Base-by-base conservation (phyloP, 129 eudicot genomes). In the Flaveria brownii region DNA sequence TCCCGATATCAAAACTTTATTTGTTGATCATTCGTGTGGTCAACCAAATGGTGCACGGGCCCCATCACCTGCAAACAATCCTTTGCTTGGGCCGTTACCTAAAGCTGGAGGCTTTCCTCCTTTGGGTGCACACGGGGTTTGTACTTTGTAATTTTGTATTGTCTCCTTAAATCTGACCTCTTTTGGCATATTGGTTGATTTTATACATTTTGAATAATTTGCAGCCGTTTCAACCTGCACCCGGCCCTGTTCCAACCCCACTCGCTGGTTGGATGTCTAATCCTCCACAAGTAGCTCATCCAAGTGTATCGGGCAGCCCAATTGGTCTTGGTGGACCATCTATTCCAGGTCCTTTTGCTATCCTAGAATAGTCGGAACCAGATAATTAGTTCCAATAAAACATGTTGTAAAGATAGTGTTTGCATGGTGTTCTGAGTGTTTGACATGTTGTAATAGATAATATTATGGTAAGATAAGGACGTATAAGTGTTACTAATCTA, bases 181-280 rank as follows among this genome's bases (percentile, higher is more conserved):
- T 33, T 67, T 49, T 73, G 39, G 28, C 49, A 50, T 61, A 16
- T 62, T 73, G 17, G 17, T 30, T 16, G n/a, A 43, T 63, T 80
- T 73, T 10, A 7, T 36, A 22, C 36, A 12, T 4, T 41, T 55
- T 74, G 71, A 74, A 60, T 62, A 61, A 17, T 76, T 57, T 72
- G 64, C 87, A 93, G 98, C 96, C 98, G 0, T 93, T 93, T 80
- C 98, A 90, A 83, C 87, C 96, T 51, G 52, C 90, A 61, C 87
- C 88, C 28, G 85, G 90, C 5, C 91, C 95, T 2, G 88, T 90
- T 74, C 92, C 96, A 18, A 65, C 95, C 56, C 89, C 88, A 8
- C 89, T 93, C 62, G 96, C 96, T n/a, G 98, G 98, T 50, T 93
- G 98, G 98, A 93, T 93, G 98, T 88, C 98, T 33, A 93, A 88